Evolutionary conservation across 176 grass and related monocot species (phyloP), one percentile per base, ranked within the genome.

Genomic region (Saccharum officinarum): DNA sequence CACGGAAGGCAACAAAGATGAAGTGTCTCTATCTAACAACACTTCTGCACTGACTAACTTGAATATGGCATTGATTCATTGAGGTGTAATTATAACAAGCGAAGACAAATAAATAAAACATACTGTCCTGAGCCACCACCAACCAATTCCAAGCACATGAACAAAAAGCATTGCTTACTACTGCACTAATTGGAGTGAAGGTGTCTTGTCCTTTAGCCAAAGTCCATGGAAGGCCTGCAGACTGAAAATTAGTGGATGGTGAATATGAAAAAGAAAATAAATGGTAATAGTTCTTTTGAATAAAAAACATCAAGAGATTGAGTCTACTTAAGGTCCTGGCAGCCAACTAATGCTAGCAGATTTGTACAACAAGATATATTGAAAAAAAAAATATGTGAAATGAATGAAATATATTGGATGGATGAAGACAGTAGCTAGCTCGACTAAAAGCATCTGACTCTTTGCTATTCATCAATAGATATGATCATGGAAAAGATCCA

Each of bases 181-280:
- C 49, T 52, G 49, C 49, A 52, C 49, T 52, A 52, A 52, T 52
- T 52, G 49, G 49, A 52, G 49, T 52, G 49, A 52, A 52, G 49
- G 49, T 52, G 49, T 52, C 49, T 52, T 52, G 49, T 18, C 49
- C 49, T 52, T 52, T 52, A 52, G 49, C 49, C 16, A 52, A 52
- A 52, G 49, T 52, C 49, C 49, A 52, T 52, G 49, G 49, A 52
- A 52, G 49, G 49, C 49, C 49, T 52, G 49, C 49, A 52, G 15
- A 18, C 97, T 95, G 79, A n/a, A 87, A 79, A 85, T 57, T 69
- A 64, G 38, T 49, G 38, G 31, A 83, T 68, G 82, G 45, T 49
- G 44, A 81, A 73, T 85, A 31, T 73, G 42, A 75, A 44, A 82
- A 82, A 46, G 37, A 71, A 83, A 47, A 7, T 26, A 7, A 20